Evolutionary conservation across 2,329 filamentous ascomycete species (phyloP).

Genomic region (Arthroderma sp.): DNA sequence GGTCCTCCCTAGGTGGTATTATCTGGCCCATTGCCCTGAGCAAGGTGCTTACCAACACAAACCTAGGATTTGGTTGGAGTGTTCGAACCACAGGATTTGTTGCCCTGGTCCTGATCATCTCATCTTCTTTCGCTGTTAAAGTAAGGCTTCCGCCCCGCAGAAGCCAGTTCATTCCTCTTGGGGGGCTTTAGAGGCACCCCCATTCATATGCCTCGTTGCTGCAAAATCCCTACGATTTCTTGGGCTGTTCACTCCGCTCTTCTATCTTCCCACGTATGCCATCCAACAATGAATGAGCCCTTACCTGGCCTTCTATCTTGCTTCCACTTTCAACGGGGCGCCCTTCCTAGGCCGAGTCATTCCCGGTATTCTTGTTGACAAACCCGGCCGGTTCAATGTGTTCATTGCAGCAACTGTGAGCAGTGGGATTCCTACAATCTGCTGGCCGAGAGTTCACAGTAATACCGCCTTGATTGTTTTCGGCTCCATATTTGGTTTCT

Average conservation of each 20-base stretch:
- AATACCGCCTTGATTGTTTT: neutral
- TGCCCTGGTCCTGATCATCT: too few relatives aligned
- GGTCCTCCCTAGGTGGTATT: neutral
- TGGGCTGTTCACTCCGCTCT: constrained; percentile 41
- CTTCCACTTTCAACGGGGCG: constrained; percentile 55
- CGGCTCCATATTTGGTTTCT: constrained; percentile 34
- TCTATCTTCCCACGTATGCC: constrained; percentile 44
- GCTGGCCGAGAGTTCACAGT: constrained; percentile 31
- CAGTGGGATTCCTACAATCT: constrained; percentile 34
- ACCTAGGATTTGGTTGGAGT: constrained; percentile 45
- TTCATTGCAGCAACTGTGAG: constrained; percentile 34
- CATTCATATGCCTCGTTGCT: constrained; percentile 4
- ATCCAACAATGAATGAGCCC: constrained; percentile 47
- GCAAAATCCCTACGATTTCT: constrained; percentile 31
- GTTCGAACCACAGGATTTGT: constrained; percentile 41
- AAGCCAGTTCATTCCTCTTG: constrained; percentile 1
- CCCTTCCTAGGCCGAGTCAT: constrained; percentile 41
- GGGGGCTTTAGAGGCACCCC: constrained; percentile 3
- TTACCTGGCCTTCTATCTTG: constrained; percentile 51
- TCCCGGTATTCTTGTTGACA: constrained; percentile 46
- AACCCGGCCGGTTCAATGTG: constrained; percentile 38
- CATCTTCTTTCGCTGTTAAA: too few relatives aligned
- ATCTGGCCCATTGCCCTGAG: neutral
- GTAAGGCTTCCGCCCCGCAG: too few relatives aligned
- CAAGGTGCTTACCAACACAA: constrained; percentile 21